A percentile compares a stretch with the other conserved stretches of the same genome.
Conservation (phyloP, 2,329 filamentous ascomycete species). For the Ophiognomonia clavigignenti-juglandacearum region DNA sequence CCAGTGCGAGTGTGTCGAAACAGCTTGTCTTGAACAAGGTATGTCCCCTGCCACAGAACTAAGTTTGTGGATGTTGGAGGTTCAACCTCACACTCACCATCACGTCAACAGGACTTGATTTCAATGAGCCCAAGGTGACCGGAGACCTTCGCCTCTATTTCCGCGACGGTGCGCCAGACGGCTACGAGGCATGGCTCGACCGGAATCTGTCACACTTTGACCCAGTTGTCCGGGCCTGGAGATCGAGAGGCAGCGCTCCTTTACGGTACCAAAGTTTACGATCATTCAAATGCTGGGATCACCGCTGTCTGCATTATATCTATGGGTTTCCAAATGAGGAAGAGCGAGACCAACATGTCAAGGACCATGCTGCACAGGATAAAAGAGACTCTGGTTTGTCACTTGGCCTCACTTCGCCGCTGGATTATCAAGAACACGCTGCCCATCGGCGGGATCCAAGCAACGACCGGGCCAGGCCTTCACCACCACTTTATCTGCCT, state of each 20-base stretch:
- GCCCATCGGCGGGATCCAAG: slow-evolving; percentile 24
- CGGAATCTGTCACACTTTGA: slow-evolving; percentile 46
- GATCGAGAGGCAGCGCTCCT: slow-evolving; percentile 31
- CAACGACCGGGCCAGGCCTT: slow-evolving; percentile 28
- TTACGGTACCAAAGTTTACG: slow-evolving; percentile 30
- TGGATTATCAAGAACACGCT: slow-evolving; percentile 30
- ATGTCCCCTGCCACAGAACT: slow-evolving; percentile 19
- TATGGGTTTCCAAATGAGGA: slow-evolving; percentile 49
- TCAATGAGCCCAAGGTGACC: slow-evolving; percentile 34
- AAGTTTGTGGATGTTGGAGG: background rate
- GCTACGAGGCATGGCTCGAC: slow-evolving; percentile 48
- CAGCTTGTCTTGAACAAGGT: slow-evolving; percentile 45
- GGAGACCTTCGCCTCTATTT: slow-evolving; percentile 32
- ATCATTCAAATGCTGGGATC: slow-evolving; percentile 51
- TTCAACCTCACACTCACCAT: slow-evolving; percentile 1
- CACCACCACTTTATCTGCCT: slow-evolving; percentile 37
- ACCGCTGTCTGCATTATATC: slow-evolving; percentile 52
- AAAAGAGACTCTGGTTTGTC: slow-evolving; percentile 44
- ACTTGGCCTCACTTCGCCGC: slow-evolving; percentile 30
- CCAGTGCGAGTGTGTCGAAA: slow-evolving; percentile 54
- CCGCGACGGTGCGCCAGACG: slow-evolving; percentile 37
- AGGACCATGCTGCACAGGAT: slow-evolving; percentile 36
- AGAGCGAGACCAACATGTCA: slow-evolving; percentile 47
- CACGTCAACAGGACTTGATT: slow-evolving; percentile 33
- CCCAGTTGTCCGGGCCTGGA: slow-evolving; percentile 38